phyloP scores from a whole-genome alignment of 257 asterid species.

The Penstemon newberryi region DNA sequence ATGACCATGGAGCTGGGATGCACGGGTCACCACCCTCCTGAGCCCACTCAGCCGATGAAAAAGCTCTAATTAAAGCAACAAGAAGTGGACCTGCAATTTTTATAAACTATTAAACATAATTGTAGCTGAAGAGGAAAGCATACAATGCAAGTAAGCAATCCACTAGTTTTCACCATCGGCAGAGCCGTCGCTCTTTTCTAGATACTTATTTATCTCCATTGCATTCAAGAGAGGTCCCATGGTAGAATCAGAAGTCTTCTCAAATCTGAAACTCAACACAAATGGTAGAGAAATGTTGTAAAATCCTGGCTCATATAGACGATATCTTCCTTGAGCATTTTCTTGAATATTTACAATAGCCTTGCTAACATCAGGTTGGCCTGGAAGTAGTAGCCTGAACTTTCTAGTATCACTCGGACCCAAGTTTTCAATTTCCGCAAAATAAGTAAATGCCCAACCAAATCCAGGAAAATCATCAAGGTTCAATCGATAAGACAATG shows the following conservation, averaged over 20 bases:
- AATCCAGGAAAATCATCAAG: constrained; percentile 88
- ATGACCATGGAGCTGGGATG: constrained; percentile 92
- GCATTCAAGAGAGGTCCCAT: constrained; percentile 93
- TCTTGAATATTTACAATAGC: constrained; percentile 83
- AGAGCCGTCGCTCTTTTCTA: constrained; percentile 70
- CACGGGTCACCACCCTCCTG: constrained; percentile 97
- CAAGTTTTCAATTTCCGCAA: constrained; percentile 88
- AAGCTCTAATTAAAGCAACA: constrained; percentile 46
- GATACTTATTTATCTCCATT: constrained; percentile 83
- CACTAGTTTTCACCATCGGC: constrained; percentile 63
- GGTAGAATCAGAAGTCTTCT: constrained; percentile 76
- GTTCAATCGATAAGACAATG: constrained; percentile 84
- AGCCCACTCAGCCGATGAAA: constrained; percentile 69
- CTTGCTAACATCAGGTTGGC: constrained; percentile 74
- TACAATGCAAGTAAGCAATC: constrained; percentile 23
- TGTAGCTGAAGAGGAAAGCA: constrained; percentile 12
- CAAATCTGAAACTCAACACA: constrained; percentile 73
- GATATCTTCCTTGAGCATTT: constrained; percentile 85
- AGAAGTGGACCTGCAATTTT: constrained; percentile 64
- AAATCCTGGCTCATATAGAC: constrained; percentile 90
- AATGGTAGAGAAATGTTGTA: constrained; percentile 82
- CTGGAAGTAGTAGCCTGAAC: constrained; percentile 77
- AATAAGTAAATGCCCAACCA: constrained; percentile 96
- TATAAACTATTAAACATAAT: constrained; percentile 23
- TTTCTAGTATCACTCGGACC: constrained; percentile 59